phyloP scores from a whole-genome alignment of 75 land plant species.

The Picea sitchensis region DNA sequence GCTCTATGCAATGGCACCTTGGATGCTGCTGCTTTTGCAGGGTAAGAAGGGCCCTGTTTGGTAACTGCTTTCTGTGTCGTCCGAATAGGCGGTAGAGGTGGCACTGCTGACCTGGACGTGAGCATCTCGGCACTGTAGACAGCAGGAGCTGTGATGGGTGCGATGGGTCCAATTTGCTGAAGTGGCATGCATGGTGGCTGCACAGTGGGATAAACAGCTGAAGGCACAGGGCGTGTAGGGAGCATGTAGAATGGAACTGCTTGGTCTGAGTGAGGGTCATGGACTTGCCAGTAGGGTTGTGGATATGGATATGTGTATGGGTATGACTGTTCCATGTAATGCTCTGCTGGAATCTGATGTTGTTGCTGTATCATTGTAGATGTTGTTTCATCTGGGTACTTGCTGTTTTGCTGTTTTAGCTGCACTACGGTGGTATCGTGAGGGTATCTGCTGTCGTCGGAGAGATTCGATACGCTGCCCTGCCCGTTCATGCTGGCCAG shows the following conservation, averaged over 20 bases:
- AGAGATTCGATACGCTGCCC: constrained; percentile 7
- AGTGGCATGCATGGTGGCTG: constrained; percentile 5
- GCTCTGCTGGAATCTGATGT: background rate
- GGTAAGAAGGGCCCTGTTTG: background rate
- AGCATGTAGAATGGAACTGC: background rate
- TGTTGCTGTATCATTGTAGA: background rate
- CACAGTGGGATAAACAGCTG: too few relatives aligned
- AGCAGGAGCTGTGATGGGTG: background rate
- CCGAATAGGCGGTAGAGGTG: background rate
- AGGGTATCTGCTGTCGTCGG: background rate
- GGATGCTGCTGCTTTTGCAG: background rate
- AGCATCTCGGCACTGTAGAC: background rate
- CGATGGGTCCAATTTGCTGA: background rate
- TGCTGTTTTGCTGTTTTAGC: background rate
- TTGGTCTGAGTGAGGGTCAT: background rate
- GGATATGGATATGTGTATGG: background rate
- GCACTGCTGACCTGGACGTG: background rate
- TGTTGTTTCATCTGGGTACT: background rate
- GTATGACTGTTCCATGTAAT: background rate
- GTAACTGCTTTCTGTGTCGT: background rate
- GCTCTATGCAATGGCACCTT: background rate
- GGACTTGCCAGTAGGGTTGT: background rate
- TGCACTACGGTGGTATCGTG: background rate
- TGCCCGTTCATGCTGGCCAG: background rate
- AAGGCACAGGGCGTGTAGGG: background rate